phyloP scores from a whole-genome alignment of 805 yeast species.

The Suhomyces tanzawaensis region DNA sequence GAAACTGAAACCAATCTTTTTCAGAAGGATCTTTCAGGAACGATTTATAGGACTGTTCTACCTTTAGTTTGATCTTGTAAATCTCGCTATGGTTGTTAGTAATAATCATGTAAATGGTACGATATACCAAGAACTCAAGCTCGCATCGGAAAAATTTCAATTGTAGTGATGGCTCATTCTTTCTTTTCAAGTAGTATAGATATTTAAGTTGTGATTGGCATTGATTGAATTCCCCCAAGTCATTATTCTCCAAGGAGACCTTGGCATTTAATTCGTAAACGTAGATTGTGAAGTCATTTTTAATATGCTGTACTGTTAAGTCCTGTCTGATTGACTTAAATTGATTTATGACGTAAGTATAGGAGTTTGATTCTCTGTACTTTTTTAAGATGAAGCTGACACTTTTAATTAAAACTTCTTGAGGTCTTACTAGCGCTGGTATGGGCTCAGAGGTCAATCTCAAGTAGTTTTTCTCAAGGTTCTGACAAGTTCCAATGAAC shows the following conservation, averaged over 20 bases:
- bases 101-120: conserved; percentile 70
- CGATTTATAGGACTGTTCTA: conserved; percentile 4
- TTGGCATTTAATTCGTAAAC: conserved; percentile 88
- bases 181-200: conserved; percentile 48
- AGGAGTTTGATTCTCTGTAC: conserved; percentile 48
- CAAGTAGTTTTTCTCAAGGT: conserved; percentile 73
- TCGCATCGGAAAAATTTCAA: conserved; percentile 20
- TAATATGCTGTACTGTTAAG: conserved; percentile 84
- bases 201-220: conserved; percentile 79
- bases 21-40: conserved; percentile 9
- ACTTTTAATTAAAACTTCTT: conserved; percentile 56
- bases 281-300: conserved; percentile 66
- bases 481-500: conserved; percentile 60
- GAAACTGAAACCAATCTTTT: conserved; percentile 15
- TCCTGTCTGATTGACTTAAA: conserved; percentile 92
- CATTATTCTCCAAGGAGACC: conserved; percentile 78
- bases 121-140: conserved; percentile 69
- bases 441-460: conserved; percentile 90
- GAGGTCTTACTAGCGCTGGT: conserved; percentile 79
- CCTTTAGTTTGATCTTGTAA: conserved; percentile 34
- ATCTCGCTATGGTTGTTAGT: conserved; percentile 65
- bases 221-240: conserved; percentile 92
- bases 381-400: conserved; percentile 52
- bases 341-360: conserved; percentile 82
- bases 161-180: conserved; percentile 26